Evolutionary conservation across 768 basidiomycete species (phyloP), one percentile per base, ranked within the genome.

Genomic region (Rubroboletus pulcherrimus): DNA sequence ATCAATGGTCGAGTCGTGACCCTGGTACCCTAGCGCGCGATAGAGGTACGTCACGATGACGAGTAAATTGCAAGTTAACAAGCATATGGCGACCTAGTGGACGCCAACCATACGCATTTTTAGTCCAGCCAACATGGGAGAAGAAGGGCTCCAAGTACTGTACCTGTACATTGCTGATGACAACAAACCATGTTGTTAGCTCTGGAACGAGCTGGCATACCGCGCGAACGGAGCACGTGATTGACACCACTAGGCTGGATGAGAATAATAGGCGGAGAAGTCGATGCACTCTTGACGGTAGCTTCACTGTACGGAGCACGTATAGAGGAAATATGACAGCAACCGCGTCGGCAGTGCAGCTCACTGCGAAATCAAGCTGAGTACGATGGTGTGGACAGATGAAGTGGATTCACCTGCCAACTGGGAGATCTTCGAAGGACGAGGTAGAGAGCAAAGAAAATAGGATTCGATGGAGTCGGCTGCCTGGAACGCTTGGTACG

Each of bases 31-130:
- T 7, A 68, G 40, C 12, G 59, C 42, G 19, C 68, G 62, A 51
- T 70, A 67, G 38, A 67, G 30, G 35, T 68, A 61, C 7, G 68
- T 70, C 41, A 47, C 60, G 21, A 69, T 49, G 34, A 69, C 60
- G 21, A 67, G 56, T 2, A 69, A 41, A 21, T 69, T 66, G 49
- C 64, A 67, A 8, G 58, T 56, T 7, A 65, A 33, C n/a, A 66
- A 24, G 29, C 53, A 56, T 7, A 51, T 33, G 1, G 61, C 51
- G n/a, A 58, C 37, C 67, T 69, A 51, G 30, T 5, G 9, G n/a
- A n/a, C 12, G 35, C 7, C 29, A 11, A 30, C 9, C n/a, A 29
- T n/a, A 7, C 5, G 8, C 3, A 2, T 17, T 6, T 45, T 54
- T 11, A 54, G 51, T 33, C 15, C 12, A 7, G 30, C 4, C 9